These are phyloP conservation scores for Aspergillus quadrilineatus DNA, from an alignment of 2,329 filamentous ascomycete species.

Conservation along the genomic window DNA sequence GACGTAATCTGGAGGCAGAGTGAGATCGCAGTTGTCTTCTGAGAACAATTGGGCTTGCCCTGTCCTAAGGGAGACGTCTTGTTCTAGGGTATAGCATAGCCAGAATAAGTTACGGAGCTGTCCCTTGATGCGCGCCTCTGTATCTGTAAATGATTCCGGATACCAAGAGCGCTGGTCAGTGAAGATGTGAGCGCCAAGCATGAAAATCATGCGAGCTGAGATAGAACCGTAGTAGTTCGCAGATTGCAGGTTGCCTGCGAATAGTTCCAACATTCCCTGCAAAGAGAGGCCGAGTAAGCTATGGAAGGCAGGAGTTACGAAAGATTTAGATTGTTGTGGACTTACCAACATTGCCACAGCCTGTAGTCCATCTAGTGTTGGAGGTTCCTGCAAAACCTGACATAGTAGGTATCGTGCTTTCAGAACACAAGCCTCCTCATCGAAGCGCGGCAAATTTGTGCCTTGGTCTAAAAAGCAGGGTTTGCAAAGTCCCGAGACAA, in stretches of 20 bases:
- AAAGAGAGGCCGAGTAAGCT: not conserved
- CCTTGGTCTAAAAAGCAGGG: slow-evolving; percentile 15
- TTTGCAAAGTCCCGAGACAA: slow-evolving; percentile 32
- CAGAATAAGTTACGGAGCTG: slow-evolving; percentile 52
- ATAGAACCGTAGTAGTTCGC: slow-evolving; percentile 47
- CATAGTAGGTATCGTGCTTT: slow-evolving; percentile 47
- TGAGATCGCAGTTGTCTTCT: slow-evolving; percentile 56
- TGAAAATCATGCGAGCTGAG: slow-evolving; percentile 51
- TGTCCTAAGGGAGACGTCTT: slow-evolving; percentile 55
- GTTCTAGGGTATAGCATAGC: slow-evolving; percentile 56
- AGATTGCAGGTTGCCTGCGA: slow-evolving; percentile 50
- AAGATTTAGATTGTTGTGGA: not conserved
- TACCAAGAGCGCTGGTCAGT: slow-evolving; percentile 20
- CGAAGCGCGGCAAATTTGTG: slow-evolving; percentile 25
- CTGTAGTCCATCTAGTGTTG: slow-evolving; percentile 47
- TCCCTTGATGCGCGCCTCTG: slow-evolving; percentile 21
- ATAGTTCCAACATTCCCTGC: slow-evolving; percentile 46
- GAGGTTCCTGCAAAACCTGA: slow-evolving; percentile 44
- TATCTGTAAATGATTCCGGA: slow-evolving; percentile 23
- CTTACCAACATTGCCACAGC: slow-evolving; percentile 52
- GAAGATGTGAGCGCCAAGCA: slow-evolving; percentile 49
- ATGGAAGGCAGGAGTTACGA: not conserved
- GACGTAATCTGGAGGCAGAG: slow-evolving; percentile 46
- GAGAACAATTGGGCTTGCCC: slow-evolving; percentile 54
- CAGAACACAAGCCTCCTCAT: slow-evolving; percentile 43